Evolutionary conservation across 1,139 yeast species (phyloP), one percentile per base, ranked within the genome.

Genomic region (Kodamaea suecica): DNA sequence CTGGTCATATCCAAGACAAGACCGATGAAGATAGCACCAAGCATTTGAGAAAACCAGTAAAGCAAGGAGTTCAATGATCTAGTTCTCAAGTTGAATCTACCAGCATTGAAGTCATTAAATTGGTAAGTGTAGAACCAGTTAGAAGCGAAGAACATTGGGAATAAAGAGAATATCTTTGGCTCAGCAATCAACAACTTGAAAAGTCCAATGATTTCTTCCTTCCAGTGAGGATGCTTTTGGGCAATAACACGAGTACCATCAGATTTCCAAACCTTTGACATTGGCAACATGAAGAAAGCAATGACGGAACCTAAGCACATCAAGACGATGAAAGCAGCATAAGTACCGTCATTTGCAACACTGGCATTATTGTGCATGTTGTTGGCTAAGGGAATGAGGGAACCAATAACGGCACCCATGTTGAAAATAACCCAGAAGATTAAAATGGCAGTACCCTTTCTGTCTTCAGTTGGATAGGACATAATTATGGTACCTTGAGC

Each of bases 121-220:
- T 78, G 83, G 55, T 78, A 78, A 29, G 83, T 74, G 62, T 76
- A 76, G 59, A 77, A 78, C 79, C 80, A 77, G 62, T 78, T 78
- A 27, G 83, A 74, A 14, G 79, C 69, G 48, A 75, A 73, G 53
- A 78, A 78, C 76, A 76, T 71, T 28, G 80, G 80, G 67, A 77
- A 76, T 51, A 78, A 47, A 20, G 71, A 49, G 31, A 63, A 52
- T 37, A 72, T 70, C 47, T 57, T 63, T 36, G 78, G 77, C 44
- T 78, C 80, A 23, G 51, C 48, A 34, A 54, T 56, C 45, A 78
- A 60, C 33, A 72, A 53, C 36, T 49, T 50, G 41, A 57, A 52
- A 49, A 77, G 60, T 20, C 64, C 72, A 23, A 52, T 43, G 33
- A 76, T 44, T 49, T 78, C 84, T 13, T 59, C 52, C 48, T 62